Conservation (phyloP, 164 flowering plant genomes). For the Cinnamomum chago region DNA sequence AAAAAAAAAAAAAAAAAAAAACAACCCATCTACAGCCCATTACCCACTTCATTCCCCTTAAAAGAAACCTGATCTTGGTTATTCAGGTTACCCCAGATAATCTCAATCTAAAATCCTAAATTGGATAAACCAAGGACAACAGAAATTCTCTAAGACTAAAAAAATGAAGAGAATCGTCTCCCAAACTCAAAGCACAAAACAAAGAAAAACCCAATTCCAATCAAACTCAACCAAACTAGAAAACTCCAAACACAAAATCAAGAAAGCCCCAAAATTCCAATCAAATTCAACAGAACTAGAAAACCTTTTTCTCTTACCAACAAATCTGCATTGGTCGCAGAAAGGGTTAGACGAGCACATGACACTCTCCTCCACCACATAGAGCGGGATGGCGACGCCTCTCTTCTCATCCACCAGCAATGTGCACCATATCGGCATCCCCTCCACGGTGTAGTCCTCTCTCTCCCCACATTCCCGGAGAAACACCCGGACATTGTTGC, state of each 20-base stretch:
- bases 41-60: no score
- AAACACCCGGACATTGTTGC: conserved; percentile 60
- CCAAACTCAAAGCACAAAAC: no score
- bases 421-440: conserved; percentile 67
- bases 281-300: background rate
- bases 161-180: no score
- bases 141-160: no score
- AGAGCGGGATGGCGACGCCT: conserved; percentile 59
- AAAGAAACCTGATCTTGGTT: background rate
- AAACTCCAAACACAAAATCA: background rate
- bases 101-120: no score
- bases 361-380: conserved; percentile 64
- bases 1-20: no score
- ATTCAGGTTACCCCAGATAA: background rate
- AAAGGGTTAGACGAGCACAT: conserved; percentile 37
- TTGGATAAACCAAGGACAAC: no score
- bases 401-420: conserved; percentile 47
- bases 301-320: conserved; percentile 32
- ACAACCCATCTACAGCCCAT: no score
- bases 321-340: conserved; percentile 75
- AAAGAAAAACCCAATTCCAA: background rate
- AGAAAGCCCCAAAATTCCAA: background rate
- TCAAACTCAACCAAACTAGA: background rate
- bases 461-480: conserved; percentile 49
- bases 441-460: conserved; percentile 43